Percentiles rank a stretch among this genome's conserved stretches.
These are phyloP conservation scores for Aphanomyces astaci DNA, from an alignment of 352 stramenopile genomes.

Conservation along the genomic window DNA sequence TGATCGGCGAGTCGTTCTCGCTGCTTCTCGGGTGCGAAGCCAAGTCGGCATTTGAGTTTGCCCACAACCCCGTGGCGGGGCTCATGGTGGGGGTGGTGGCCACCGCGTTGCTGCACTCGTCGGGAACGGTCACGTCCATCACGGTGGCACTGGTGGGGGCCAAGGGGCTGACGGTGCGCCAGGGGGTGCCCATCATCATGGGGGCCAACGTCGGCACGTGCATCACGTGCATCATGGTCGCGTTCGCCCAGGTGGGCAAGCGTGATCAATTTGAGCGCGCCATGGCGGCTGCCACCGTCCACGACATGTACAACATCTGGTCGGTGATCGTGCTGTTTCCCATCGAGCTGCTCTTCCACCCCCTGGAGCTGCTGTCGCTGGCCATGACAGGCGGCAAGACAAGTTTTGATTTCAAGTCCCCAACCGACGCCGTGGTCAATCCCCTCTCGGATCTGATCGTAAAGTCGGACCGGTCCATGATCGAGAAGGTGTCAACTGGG, in stretches of 20 bases:
- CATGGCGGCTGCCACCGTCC: slow-evolving; percentile 47
- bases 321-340: slow-evolving; percentile 71
- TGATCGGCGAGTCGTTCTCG: slow-evolving; percentile 68
- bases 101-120: slow-evolving; percentile 68
- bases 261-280: slow-evolving; percentile 49
- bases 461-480: too few relatives aligned
- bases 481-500: too few relatives aligned
- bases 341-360: slow-evolving; percentile 50
- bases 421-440: too few relatives aligned
- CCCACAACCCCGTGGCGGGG: slow-evolving; percentile 61
- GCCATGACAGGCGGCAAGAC: slow-evolving; percentile 33
- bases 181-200: slow-evolving; percentile 89
- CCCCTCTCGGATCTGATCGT: too few relatives aligned
- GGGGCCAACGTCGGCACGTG: slow-evolving; percentile 87
- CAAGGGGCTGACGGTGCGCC: slow-evolving; percentile 58
- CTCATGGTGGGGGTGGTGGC: slow-evolving; percentile 73
- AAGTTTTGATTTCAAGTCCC: too few relatives aligned
- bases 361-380: slow-evolving; percentile 49
- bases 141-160: slow-evolving; percentile 58
- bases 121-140: slow-evolving; percentile 75
- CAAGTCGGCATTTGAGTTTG: slow-evolving; percentile 58
- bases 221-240: slow-evolving; percentile 87
- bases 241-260: slow-evolving; percentile 79
- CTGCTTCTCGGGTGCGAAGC: slow-evolving; percentile 55
- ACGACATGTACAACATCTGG: slow-evolving; percentile 86